Evolutionary conservation across 2,329 filamentous ascomycete genomes (phyloP).

Genomic region (Pseudogymnoascus sp.): DNA sequence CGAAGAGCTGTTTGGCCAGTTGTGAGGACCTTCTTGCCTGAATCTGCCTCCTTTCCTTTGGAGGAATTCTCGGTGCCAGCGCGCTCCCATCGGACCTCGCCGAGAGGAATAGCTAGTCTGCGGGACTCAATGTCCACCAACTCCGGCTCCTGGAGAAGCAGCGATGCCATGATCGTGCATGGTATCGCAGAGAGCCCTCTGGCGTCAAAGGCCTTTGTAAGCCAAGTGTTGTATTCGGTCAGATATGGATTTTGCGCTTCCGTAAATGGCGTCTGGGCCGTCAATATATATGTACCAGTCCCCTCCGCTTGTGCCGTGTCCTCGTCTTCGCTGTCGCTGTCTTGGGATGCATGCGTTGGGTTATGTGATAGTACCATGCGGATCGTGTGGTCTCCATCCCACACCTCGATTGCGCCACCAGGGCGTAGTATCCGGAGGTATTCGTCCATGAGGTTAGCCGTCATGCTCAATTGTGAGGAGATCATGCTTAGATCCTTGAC

Average conservation of each 20-base stretch:
- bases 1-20: conserved; percentile 65
- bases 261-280: conserved; percentile 73
- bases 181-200: conserved; percentile 66
- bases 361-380: conserved; percentile 74
- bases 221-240: conserved; percentile 76
- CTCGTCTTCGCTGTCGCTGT: conserved; percentile 43
- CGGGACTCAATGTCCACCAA: conserved; percentile 63
- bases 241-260: conserved; percentile 74
- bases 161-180: conserved; percentile 68
- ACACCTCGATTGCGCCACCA: conserved; percentile 75
- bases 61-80: conserved; percentile 52
- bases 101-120: conserved; percentile 77
- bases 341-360: conserved; percentile 31
- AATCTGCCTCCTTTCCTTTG: conserved; percentile 26
- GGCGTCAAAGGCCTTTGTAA: conserved; percentile 64
- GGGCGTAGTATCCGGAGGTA: conserved; percentile 67
- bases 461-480: conserved; percentile 48
- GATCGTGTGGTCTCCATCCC: conserved; percentile 81
- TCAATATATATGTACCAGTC: conserved; percentile 75
- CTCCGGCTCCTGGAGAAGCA: conserved; percentile 74
- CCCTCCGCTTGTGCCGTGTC: conserved; percentile 56
- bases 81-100: conserved; percentile 79
- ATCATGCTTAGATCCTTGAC: conserved; percentile 72
- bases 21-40: conserved; percentile 23
- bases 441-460: conserved; percentile 56